Evolutionary conservation across 2,329 filamentous ascomycete genomes (phyloP).

Genomic region (Hirsutella thompsonii): DNA sequence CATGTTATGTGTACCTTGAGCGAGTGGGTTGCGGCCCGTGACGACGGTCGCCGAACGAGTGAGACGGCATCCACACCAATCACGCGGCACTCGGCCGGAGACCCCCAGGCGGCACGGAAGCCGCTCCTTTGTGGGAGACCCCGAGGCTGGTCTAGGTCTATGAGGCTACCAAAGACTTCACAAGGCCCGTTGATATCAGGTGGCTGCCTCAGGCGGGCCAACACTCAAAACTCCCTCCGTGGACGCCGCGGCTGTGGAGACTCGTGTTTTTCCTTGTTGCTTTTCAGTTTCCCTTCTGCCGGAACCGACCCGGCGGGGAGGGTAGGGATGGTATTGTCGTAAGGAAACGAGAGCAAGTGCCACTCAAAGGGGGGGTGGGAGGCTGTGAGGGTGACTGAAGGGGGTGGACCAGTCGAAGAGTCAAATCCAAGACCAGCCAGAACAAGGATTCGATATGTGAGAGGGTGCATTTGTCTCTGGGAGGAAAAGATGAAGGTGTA

Average conservation of each 20-base stretch:
- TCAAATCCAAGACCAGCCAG: neutral
- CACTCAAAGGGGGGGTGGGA: too few species aligned
- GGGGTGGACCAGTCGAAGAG: neutral
- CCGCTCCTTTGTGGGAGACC: neutral
- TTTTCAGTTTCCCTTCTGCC: neutral
- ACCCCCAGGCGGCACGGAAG: neutral
- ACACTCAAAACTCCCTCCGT: too few species aligned
- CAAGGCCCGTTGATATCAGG: neutral
- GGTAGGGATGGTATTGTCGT: neutral
- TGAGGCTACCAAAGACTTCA: neutral
- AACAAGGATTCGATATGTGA: neutral
- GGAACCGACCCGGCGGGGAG: neutral
- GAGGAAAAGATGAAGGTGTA: neutral
- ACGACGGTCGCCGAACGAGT: slow-evolving; percentile 1
- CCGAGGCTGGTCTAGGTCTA: neutral
- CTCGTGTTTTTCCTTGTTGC: neutral
- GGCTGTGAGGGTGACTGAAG: too few species aligned
- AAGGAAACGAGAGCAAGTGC: neutral
- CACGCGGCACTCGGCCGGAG: neutral
- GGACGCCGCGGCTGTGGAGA: neutral
- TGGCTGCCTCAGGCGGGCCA: neutral
- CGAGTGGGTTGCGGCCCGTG: neutral
- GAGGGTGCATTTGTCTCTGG: neutral
- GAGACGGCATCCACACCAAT: slow-evolving; percentile 2
- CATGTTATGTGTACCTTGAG: neutral